These are phyloP conservation scores for Batkoa obscura DNA, from an alignment of 371 early-diverging fungal species.

Conservation along the genomic window DNA sequence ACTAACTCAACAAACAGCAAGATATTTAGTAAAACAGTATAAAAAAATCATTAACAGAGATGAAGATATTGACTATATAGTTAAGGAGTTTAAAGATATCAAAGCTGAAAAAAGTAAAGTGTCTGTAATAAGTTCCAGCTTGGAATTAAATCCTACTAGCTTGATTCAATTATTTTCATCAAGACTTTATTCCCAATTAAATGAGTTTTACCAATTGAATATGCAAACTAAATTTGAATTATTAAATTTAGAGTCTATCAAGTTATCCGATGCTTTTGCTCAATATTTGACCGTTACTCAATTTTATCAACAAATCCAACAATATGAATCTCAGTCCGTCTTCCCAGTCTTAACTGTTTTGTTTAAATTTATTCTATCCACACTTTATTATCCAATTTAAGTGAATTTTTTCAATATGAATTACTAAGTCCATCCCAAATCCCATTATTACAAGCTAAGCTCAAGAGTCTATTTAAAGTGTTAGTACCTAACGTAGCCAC, in stretches of 20 bases:
- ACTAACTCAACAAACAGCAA: neutral
- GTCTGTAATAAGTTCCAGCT: too few species aligned
- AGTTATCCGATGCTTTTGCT: neutral
- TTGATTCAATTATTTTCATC: too few species aligned
- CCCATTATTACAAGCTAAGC: constrained; percentile 17
- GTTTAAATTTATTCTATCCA: constrained; percentile 18
- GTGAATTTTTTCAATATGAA: constrained; percentile 33
- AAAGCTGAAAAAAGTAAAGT: too few species aligned
- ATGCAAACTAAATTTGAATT: too few species aligned
- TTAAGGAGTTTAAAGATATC: too few species aligned
- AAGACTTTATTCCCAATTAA: too few species aligned
- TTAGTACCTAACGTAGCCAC: constrained; percentile 50
- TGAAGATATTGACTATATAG: too few species aligned
- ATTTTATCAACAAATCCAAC: neutral
- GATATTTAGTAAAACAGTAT: neutral
- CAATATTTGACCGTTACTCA: neutral
- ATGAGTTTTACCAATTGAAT: too few species aligned
- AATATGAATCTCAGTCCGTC: neutral
- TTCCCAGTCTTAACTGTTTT: constrained; percentile 10
- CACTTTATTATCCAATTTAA: constrained; percentile 36
- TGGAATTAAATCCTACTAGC: too few species aligned
- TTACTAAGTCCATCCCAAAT: constrained; percentile 27
- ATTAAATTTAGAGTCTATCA: too few species aligned
- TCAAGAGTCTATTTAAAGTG: constrained; percentile 20
- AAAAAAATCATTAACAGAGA: neutral